Conservation (phyloP, 805 yeast species). For the Phaffomyces opuntiae region DNA sequence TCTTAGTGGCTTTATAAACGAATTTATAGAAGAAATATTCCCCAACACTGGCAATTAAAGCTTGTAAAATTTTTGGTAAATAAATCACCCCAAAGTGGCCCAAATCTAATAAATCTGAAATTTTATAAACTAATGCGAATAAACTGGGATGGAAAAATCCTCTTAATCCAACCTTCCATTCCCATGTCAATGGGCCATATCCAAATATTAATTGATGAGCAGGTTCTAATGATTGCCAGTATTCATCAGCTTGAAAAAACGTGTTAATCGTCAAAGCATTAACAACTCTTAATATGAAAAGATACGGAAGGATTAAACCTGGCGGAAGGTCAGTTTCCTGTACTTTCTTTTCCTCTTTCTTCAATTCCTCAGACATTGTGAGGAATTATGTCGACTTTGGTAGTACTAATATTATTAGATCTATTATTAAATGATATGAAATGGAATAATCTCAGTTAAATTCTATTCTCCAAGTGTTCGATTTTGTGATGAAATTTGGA, state of each 20-base stretch:
- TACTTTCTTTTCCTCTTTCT: background rate
- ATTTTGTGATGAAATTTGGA: no score
- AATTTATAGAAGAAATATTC: slow-evolving; percentile 56
- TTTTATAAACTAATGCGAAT: slow-evolving; percentile 41
- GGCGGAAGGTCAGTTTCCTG: slow-evolving; percentile 11
- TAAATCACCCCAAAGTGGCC: slow-evolving; percentile 34
- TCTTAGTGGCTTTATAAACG: slow-evolving; percentile 29
- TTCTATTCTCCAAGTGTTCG: no score
- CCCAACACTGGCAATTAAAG: slow-evolving; percentile 59
- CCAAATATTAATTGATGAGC: slow-evolving; percentile 74
- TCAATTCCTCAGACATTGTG: background rate
- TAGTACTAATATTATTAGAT: no score
- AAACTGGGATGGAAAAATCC: slow-evolving; percentile 76
- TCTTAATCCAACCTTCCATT: slow-evolving; percentile 73
- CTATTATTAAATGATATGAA: no score
- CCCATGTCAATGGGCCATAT: slow-evolving; percentile 89
- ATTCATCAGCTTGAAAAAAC: slow-evolving; percentile 95
- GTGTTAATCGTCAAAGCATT: slow-evolving; percentile 64
- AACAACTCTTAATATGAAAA: slow-evolving; percentile 41
- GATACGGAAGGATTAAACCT: slow-evolving; percentile 19
- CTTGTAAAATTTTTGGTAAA: slow-evolving; percentile 66
- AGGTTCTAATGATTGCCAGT: slow-evolving; percentile 87
- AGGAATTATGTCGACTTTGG: no score
- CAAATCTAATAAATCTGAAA: slow-evolving; percentile 27
- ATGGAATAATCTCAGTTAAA: no score